A percentile compares a stretch with the other conserved stretches of the same genome.
Evolutionary conservation across 2,329 filamentous ascomycete genomes (phyloP).

Genomic region (Talaromyces atroroseus): DNA sequence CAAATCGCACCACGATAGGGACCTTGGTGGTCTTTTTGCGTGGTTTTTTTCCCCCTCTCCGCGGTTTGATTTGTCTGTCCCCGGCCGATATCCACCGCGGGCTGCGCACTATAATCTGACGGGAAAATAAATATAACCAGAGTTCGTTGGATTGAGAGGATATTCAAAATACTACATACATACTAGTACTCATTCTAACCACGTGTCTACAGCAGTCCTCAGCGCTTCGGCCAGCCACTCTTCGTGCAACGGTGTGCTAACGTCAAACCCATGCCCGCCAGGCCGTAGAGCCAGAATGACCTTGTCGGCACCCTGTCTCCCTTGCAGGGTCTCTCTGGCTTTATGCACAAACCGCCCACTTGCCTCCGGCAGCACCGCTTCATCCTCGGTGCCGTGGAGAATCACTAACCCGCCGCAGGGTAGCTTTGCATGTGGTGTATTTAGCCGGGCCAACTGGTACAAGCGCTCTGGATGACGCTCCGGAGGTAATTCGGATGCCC

Average conservation of each 20-base stretch:
- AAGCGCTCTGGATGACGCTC: conserved; percentile 14
- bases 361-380: conserved; percentile 24
- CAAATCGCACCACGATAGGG: no score
- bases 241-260: not conserved
- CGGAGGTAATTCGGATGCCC: conserved; percentile 1
- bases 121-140: no score
- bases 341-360: conserved; percentile 25
- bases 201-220: conserved; percentile 9
- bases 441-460: conserved; percentile 27
- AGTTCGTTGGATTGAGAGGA: no score
- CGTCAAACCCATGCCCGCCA: conserved; percentile 36
- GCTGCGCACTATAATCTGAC: no score
- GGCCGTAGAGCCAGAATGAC: conserved; percentile 23
- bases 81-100: no score
- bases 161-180: not conserved
- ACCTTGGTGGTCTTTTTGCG: not conserved
- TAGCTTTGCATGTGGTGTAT: conserved; percentile 19
- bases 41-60: not conserved
- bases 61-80: no score
- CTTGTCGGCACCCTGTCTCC: conserved; percentile 19
- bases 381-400: conserved; percentile 32
- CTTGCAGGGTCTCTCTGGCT: conserved; percentile 20
- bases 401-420: conserved; percentile 28
- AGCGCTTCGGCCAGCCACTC: conserved; percentile 7
- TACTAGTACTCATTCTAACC: conserved; percentile 3